phyloP scores from a whole-genome alignment of 352 stramenopile genomes.

The Pythium aristosporum region DNA sequence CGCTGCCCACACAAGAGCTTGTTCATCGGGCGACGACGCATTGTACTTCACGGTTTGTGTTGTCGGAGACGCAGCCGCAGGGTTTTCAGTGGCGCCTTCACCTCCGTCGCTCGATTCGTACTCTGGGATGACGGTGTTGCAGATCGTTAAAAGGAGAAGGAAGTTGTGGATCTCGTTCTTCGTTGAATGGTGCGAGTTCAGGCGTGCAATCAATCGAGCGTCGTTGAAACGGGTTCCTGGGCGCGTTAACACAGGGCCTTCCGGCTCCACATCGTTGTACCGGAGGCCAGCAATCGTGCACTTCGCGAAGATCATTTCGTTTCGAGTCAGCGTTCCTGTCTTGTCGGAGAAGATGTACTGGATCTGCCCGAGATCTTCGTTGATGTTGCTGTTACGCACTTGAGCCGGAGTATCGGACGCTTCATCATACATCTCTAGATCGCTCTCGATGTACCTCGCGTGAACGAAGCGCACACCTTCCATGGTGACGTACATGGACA shows the following conservation, averaged over 20 bases:
- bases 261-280: constrained; percentile 89
- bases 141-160: constrained; percentile 79
- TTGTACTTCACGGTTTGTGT: constrained; percentile 71
- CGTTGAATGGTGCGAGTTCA: constrained; percentile 81
- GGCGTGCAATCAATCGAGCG: constrained; percentile 55
- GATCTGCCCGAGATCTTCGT: constrained; percentile 88
- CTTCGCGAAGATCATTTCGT: constrained; percentile 91
- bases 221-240: constrained; percentile 84
- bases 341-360: constrained; percentile 92
- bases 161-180: constrained; percentile 88
- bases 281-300: constrained; percentile 89
- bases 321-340: constrained; percentile 83
- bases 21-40: constrained; percentile 80
- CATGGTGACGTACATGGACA: constrained; percentile 91
- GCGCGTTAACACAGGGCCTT: constrained; percentile 37
- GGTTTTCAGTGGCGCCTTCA: background rate
- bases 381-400: constrained; percentile 88
- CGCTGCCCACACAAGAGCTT: constrained; percentile 74
- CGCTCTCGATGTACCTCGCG: constrained; percentile 82
- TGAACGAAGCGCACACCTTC: constrained; percentile 88
- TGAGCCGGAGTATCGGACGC: constrained; percentile 70
- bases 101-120: constrained; percentile 28
- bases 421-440: constrained; percentile 82
- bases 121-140: constrained; percentile 87
- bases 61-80: background rate